Evolutionary conservation across 345 rosid genomes (phyloP).

Genomic region (Chamaenerion angustifolium): DNA sequence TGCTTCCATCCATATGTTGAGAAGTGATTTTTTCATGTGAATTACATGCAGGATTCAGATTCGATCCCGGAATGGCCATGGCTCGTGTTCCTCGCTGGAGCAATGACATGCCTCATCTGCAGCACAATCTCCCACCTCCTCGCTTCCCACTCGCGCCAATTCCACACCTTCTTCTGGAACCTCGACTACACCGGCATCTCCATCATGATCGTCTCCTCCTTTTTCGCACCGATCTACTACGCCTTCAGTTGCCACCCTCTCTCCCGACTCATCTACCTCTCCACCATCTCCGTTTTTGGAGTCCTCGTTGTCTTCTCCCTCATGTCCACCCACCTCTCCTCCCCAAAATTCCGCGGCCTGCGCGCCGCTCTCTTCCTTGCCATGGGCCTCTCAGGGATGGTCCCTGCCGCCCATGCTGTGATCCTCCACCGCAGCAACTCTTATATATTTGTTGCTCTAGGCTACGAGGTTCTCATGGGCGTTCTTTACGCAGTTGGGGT

Average conservation of each 20-base stretch:
- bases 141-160: constrained; percentile 69
- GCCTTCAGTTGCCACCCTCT: constrained; percentile 62
- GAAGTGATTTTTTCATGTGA: too few relatives aligned
- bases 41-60: constrained; percentile 38
- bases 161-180: constrained; percentile 84
- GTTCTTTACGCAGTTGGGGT: constrained; percentile 60
- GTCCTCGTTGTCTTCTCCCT: constrained; percentile 64
- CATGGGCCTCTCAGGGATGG: constrained; percentile 81
- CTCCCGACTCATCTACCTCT: constrained; percentile 46
- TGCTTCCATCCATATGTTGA: too few relatives aligned
- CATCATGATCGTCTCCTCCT: constrained; percentile 79
- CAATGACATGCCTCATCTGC: constrained; percentile 76
- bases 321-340: constrained; percentile 57
- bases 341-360: constrained; percentile 48
- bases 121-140: constrained; percentile 91
- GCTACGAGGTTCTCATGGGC: constrained; percentile 71
- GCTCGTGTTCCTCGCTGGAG: constrained; percentile 72
- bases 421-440: constrained; percentile 56
- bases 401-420: constrained; percentile 68
- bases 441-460: constrained; percentile 34
- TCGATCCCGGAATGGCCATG: constrained; percentile 78
- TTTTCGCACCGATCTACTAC: constrained; percentile 81
- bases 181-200: constrained; percentile 91
- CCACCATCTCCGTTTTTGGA: constrained; percentile 54
- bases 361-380: constrained; percentile 59